Evolutionary conservation across 2,329 filamentous ascomycete genomes (phyloP).

Genomic region (Talaromyces sp.): DNA sequence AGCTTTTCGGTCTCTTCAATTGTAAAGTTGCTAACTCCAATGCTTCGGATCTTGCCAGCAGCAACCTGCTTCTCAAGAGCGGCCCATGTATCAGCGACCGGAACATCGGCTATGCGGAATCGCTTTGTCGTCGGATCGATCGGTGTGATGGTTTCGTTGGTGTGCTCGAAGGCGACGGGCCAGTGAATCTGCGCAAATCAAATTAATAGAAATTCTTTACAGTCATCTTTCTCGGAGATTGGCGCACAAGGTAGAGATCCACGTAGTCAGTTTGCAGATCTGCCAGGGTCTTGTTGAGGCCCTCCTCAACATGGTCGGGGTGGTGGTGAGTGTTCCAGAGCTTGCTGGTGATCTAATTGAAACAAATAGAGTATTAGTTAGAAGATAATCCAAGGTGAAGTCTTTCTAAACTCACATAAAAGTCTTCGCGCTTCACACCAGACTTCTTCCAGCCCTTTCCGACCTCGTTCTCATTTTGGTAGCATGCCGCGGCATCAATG

Average conservation of each 20-base stretch:
- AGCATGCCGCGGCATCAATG: conserved; percentile 50
- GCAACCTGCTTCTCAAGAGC: conserved; percentile 38
- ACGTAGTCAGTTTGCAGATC: conserved; percentile 58
- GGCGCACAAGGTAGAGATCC: conserved; percentile 53
- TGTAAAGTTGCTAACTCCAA: conserved; percentile 45
- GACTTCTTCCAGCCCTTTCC: conserved; percentile 37
- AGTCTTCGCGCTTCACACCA: conserved; percentile 34
- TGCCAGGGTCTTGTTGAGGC: conserved; percentile 52
- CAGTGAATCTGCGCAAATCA: conserved; percentile 35
- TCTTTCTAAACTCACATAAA: conserved; percentile 34
- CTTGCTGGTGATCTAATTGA: conserved; percentile 56
- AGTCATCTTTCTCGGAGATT: background rate
- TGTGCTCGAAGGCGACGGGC: conserved; percentile 35
- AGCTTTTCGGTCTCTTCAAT: conserved; percentile 36
- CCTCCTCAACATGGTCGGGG: conserved; percentile 53
- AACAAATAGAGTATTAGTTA: too few relatives aligned
- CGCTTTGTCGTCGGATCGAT: conserved; percentile 30
- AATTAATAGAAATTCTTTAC: background rate
- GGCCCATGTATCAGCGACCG: conserved; percentile 39
- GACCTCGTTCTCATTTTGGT: conserved; percentile 37
- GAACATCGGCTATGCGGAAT: conserved; percentile 30
- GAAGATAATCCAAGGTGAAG: too few relatives aligned
- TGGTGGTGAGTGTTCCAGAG: conserved; percentile 61
- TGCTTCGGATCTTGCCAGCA: conserved; percentile 39
- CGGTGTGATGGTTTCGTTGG: conserved; percentile 31